Evolutionary conservation across 768 basidiomycete species (phyloP).

Genomic region (Collybia mongolica): DNA sequence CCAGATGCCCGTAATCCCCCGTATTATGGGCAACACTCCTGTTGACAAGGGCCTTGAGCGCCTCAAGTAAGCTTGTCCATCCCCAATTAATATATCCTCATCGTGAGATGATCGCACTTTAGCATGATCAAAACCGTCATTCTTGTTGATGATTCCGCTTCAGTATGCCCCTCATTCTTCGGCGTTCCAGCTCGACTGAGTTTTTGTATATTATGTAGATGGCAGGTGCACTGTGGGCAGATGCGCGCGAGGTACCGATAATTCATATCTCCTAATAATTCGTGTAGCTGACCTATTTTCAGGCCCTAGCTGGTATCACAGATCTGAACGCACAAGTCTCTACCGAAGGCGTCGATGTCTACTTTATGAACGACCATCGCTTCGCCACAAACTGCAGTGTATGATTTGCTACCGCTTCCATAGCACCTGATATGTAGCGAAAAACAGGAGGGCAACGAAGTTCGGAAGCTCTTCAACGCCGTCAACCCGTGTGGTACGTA

Average conservation of each 20-base stretch:
- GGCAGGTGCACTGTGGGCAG: constrained; percentile 16
- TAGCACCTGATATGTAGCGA: not conserved
- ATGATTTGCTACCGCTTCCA: not conserved
- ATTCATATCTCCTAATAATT: not conserved
- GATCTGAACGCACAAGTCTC: constrained; percentile 11
- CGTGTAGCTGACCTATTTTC: not conserved
- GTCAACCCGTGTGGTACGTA: constrained; percentile 11
- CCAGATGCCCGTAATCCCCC: constrained; percentile 12
- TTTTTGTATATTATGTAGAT: constrained; percentile 8
- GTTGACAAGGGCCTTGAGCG: constrained; percentile 1
- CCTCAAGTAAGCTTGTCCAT: constrained; percentile 4
- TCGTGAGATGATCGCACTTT: not conserved
- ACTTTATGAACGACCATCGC: not conserved
- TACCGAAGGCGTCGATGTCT: constrained; percentile 1
- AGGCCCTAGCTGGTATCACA: constrained; percentile 10
- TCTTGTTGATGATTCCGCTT: constrained; percentile 20
- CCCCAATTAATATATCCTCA: not conserved
- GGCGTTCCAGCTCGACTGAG: not conserved
- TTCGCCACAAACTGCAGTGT: not conserved
- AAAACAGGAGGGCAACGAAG: constrained; percentile 7
- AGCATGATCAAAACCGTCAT: constrained; percentile 20
- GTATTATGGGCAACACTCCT: constrained; percentile 5
- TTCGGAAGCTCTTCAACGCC: constrained; percentile 11
- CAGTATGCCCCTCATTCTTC: constrained; percentile 8
- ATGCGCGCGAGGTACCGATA: constrained; percentile 13